A percentile compares a stretch with the other conserved stretches of the same genome.
These are phyloP conservation scores for Candida awuae DNA, from an alignment of 805 yeast genomes.

Conservation along the genomic window DNA sequence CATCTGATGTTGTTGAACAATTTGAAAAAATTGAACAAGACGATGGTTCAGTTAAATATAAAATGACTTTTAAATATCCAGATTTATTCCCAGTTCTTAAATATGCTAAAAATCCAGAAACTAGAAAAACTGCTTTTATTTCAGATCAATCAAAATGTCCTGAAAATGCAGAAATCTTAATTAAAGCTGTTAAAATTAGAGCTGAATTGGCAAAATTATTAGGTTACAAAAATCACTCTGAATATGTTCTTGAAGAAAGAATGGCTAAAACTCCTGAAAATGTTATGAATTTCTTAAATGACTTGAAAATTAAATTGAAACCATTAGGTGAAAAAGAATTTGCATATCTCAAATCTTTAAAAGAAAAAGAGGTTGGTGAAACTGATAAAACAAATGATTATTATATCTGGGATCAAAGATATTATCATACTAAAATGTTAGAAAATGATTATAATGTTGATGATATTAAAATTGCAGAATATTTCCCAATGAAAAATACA, in stretches of 20 bases:
- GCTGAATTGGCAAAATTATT: constrained; percentile 51
- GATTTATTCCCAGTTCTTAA: constrained; percentile 72
- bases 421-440: constrained; percentile 55
- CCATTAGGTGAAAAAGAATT: constrained; percentile 55
- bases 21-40: constrained; percentile 38
- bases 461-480: constrained; percentile 62
- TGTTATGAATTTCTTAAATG: constrained; percentile 55
- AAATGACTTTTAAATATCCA: constrained; percentile 77
- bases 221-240: constrained; percentile 64
- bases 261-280: constrained; percentile 66
- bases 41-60: constrained; percentile 36
- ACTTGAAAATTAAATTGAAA: constrained; percentile 48
- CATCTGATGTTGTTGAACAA: constrained; percentile 51
- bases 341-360: constrained; percentile 40
- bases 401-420: constrained; percentile 70
- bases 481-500: constrained; percentile 66
- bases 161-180: constrained; percentile 53
- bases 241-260: constrained; percentile 63
- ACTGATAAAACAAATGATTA: constrained; percentile 30
- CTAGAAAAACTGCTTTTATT: constrained; percentile 57
- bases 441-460: constrained; percentile 68
- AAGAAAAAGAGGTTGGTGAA: constrained; percentile 37
- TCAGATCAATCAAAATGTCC: constrained; percentile 65
- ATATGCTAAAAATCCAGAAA: constrained; percentile 53
- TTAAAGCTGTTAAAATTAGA: constrained; percentile 54